Evolutionary conservation across 2,329 filamentous ascomycete genomes (phyloP).

Genomic region (Colletotrichum scovillei): DNA sequence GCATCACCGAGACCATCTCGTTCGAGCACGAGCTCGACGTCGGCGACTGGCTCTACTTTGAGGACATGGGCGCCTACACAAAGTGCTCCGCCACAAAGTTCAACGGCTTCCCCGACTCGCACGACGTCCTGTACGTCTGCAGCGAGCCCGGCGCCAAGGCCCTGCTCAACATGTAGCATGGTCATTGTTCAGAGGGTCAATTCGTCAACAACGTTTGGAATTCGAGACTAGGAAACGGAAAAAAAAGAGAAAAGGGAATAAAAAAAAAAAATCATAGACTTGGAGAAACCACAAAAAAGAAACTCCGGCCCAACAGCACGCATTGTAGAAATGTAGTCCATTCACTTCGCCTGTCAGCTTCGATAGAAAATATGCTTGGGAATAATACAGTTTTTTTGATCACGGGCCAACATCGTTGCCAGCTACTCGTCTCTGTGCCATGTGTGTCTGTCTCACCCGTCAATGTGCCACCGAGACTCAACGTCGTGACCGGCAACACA

Average conservation of each 20-base stretch:
- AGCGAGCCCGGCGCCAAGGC: slow-evolving; percentile 90
- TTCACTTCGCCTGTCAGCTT: slow-evolving; percentile 14
- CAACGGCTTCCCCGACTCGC: slow-evolving; percentile 94
- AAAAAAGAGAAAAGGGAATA: not conserved
- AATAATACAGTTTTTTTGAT: slow-evolving; percentile 9
- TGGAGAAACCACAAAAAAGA: not conserved
- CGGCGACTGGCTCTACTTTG: slow-evolving; percentile 98
- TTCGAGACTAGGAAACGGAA: not conserved
- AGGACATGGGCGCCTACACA: slow-evolving; percentile 98
- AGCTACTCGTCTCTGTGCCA: not conserved
- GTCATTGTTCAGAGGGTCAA: too few relatives aligned
- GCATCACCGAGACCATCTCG: slow-evolving; percentile 84
- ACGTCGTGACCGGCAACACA: not conserved
- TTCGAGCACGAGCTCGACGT: slow-evolving; percentile 85
- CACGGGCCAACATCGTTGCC: not conserved
- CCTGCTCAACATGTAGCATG: slow-evolving; percentile 60
- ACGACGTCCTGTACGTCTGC: slow-evolving; percentile 94
- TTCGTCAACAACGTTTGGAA: not conserved
- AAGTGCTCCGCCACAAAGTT: slow-evolving; percentile 98
- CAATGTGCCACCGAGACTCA: not conserved
- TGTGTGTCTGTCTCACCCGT: not conserved
- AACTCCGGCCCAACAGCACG: slow-evolving; percentile 13
- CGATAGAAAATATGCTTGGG: not conserved
- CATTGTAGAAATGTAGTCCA: not conserved
- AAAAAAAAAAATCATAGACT: not conserved